Base-by-base conservation (phyloP, 2,329 filamentous ascomycete species). In the Colletotrichum sp. region DNA sequence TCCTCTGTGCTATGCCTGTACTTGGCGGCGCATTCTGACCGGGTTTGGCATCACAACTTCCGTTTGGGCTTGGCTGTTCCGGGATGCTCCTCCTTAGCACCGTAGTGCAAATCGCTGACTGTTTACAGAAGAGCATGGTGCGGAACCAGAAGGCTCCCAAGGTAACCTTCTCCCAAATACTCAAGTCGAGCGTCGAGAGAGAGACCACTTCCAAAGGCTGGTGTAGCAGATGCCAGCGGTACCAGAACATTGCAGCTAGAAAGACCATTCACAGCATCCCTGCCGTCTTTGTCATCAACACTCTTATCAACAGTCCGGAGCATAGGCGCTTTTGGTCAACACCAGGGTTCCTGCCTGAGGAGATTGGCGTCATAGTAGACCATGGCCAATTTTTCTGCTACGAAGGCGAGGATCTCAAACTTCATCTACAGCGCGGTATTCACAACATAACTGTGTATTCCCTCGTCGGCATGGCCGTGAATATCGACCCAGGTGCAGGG, bases 371-470 rank as follows among this genome's bases (percentile, higher is more conserved):
- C 80, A 95, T 98, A 73, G 92, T 98, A 73, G 95, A 97, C 75
- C 92, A 95, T 80, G 95, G 95, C n/a, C 95, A 98, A 81, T 95
- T 98, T 81, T 96, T 95, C 84, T 98, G 96, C 84, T 98, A 96
- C 78, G 96, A 99, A 84, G 96, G 97, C 3, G 94, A 98, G 69
- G 96, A 98, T 80, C 85, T 99, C 78, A 94, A 93, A 81, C 85
- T 94, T 63, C 95, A 97, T 79, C 85, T 97, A 26, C 93, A 96
- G 80, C 91, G 94, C 36, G 94, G 94, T 26, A 93, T 93, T 8
- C 94, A 96, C 74, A 93, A 94, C 66, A 94, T 98, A 64, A 92
- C 93, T 14, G 94, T 98, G 0, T 99, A 98, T 83, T 97, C 98
- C 74, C 88, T 99, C 30, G 92, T 98, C 14, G 97, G 97, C 4